Evolutionary conservation across 129 eudicot genomes (phyloP).

Genomic region (Pseudognaphalium luteoalbum): DNA sequence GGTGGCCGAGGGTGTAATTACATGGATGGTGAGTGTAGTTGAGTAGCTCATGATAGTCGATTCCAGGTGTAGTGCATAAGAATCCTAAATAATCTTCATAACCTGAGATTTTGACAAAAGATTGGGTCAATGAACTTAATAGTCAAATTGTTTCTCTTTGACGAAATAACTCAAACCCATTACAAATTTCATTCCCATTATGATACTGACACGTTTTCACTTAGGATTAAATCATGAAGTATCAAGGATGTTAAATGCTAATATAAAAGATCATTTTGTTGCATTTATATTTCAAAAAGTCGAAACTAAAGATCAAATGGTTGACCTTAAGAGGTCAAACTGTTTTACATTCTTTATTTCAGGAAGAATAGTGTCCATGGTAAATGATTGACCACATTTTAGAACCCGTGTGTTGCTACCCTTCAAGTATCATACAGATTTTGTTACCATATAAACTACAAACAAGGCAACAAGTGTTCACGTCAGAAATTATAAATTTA

Average conservation of each 20-base stretch:
- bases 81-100: conserved; percentile 86
- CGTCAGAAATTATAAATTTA: neutral
- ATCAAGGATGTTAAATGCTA: neutral
- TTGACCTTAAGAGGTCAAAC: conserved; percentile 17
- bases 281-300: neutral
- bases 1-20: conserved; percentile 80
- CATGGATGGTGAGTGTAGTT: conserved; percentile 77
- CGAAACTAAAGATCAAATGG: neutral
- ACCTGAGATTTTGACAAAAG: conserved; percentile 43
- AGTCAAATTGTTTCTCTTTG: conserved; percentile 1
- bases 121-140: neutral
- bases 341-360: neutral
- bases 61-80: conserved; percentile 87
- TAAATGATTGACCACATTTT: too few relatives aligned
- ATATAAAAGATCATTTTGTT: neutral
- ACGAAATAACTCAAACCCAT: conserved; percentile 8
- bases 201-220: neutral
- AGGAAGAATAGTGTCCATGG: neutral
- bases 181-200: neutral
- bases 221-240: neutral
- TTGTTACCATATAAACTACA: neutral
- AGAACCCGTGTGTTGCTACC: too few relatives aligned
- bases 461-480: neutral
- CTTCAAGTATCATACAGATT: neutral
- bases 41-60: conserved; percentile 65